Conservation (phyloP, 345 rosid genomes). For the Lepidium africanum region DNA sequence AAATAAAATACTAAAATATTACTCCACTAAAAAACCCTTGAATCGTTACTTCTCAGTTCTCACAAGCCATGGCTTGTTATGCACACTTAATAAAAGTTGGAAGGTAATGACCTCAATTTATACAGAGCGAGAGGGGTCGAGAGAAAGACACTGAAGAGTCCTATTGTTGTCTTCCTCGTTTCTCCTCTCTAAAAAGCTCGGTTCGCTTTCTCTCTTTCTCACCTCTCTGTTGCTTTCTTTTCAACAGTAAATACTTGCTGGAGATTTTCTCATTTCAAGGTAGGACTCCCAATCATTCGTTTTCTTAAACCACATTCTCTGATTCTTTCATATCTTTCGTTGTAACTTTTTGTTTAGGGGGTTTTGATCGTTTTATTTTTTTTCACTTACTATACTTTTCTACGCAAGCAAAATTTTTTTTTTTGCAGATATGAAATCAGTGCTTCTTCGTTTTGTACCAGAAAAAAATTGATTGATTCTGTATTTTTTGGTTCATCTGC, state of each 20-base stretch:
- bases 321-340: neutral
- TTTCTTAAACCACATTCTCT: neutral
- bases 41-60: too few relatives aligned
- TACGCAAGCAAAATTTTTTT: constrained; percentile 1
- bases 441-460: neutral
- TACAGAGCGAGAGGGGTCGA: neutral
- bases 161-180: neutral
- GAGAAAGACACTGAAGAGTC: too few relatives aligned
- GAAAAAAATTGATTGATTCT: neutral
- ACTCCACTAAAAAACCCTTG: too few relatives aligned
- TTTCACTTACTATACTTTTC: neutral
- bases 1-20: too few relatives aligned
- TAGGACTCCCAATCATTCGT: neutral
- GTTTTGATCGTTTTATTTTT: neutral
- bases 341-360: neutral
- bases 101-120: too few relatives aligned
- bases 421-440: neutral
- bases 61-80: too few relatives aligned
- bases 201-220: neutral
- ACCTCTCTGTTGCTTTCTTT: neutral
- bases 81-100: too few relatives aligned
- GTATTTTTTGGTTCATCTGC: neutral
- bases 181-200: neutral
- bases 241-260: neutral
- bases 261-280: neutral